Evolutionary conservation across 306 rosid genomes (phyloP).

Genomic region (Cicer yamashitae): DNA sequence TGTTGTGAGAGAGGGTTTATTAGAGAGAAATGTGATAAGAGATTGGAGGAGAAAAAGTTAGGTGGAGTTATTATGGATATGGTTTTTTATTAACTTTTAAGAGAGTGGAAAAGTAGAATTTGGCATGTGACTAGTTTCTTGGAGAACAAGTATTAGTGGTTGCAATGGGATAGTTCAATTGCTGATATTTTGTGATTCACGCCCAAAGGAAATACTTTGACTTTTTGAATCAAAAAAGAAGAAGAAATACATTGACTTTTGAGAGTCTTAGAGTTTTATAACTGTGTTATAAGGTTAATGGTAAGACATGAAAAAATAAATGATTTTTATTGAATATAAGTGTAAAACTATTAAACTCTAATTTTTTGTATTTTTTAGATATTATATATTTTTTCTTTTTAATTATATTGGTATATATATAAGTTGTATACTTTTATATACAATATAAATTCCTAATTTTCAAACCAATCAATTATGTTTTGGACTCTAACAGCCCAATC

Average conservation of each 20-base stretch:
- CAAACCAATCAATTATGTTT: no score
- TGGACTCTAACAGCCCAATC: no score
- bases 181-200: not conserved
- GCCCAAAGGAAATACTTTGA: not conserved
- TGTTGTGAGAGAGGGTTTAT: not conserved
- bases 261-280: no score
- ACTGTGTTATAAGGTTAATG: no score
- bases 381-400: no score
- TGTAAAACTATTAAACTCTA: no score
- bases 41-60: not conserved
- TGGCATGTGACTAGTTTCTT: conserved; percentile 53
- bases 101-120: conserved; percentile 40
- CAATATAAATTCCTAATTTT: no score
- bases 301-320: no score
- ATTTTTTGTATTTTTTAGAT: no score
- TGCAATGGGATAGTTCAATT: not conserved
- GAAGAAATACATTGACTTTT: not conserved
- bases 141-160: conserved; percentile 48
- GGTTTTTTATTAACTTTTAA: conserved; percentile 37
- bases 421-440: no score
- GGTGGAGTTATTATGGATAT: conserved; percentile 19
- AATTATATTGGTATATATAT: no score
- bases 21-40: not conserved
- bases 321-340: no score
- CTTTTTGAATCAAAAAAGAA: not conserved